Evolutionary conservation across 768 basidiomycete genomes (phyloP).

Genomic region (Xerocomus potaroensis): DNA sequence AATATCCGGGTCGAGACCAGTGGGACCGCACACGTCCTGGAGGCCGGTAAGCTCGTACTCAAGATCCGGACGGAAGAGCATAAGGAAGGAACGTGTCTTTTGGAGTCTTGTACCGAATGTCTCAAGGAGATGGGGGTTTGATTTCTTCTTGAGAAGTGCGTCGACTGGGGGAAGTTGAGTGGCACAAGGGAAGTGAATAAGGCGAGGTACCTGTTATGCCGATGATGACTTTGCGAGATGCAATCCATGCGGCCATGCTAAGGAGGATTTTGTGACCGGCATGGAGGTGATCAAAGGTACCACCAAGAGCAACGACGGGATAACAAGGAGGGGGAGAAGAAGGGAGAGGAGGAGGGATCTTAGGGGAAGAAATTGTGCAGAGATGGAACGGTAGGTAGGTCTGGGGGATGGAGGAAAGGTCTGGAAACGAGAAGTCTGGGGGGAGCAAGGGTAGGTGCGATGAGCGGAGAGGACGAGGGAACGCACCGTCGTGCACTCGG

Average conservation of each 20-base stretch:
- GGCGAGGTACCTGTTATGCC: slow-evolving; percentile 70
- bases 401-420: slow-evolving; percentile 36
- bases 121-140: slow-evolving; percentile 64
- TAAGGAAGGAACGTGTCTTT: slow-evolving; percentile 63
- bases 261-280: slow-evolving; percentile 96
- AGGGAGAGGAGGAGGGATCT: not conserved
- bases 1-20: slow-evolving; percentile 81
- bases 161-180: slow-evolving; percentile 49
- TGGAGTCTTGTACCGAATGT: slow-evolving; percentile 50
- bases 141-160: slow-evolving; percentile 64
- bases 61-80: slow-evolving; percentile 63
- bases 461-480: not conserved
- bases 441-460: slow-evolving; percentile 2
- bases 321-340: slow-evolving; percentile 25
- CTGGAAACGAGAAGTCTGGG: slow-evolving; percentile 38
- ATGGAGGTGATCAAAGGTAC: slow-evolving; percentile 98
- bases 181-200: slow-evolving; percentile 3
- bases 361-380: slow-evolving; percentile 1
- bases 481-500: slow-evolving; percentile 42
- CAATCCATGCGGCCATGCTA: slow-evolving; percentile 85
- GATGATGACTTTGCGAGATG: slow-evolving; percentile 76
- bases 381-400: slow-evolving; percentile 13
- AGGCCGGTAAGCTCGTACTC: slow-evolving; percentile 69
- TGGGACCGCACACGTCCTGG: slow-evolving; percentile 87
- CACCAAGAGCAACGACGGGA: slow-evolving; percentile 84